phyloP scores from a whole-genome alignment of 2,329 filamentous ascomycete species.

The Aspergillus quadrilineatus region DNA sequence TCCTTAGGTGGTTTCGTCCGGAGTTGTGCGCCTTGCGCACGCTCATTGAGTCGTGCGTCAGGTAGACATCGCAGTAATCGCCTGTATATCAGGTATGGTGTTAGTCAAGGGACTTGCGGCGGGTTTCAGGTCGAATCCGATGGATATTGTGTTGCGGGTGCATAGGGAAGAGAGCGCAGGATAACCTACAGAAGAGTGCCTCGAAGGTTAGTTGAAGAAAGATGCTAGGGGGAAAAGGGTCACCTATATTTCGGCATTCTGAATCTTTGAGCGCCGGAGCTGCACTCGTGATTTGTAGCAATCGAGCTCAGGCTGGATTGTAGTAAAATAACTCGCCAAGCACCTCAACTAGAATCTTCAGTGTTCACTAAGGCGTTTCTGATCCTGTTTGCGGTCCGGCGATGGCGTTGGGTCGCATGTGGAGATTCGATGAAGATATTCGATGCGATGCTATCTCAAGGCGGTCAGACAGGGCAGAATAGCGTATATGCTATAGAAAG shows the following conservation, averaged over 20 bases:
- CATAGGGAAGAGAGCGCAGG: neutral
- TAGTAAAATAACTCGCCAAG: neutral
- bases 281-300: constrained; percentile 9
- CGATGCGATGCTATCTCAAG: constrained; percentile 3
- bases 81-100: constrained; percentile 41
- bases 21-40: constrained; percentile 98
- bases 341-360: neutral
- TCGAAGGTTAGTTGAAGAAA: constrained; percentile 36
- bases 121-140: neutral
- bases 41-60: constrained; percentile 99
- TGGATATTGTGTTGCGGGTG: neutral
- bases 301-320: constrained; percentile 17
- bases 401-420: neutral
- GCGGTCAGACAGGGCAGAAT: constrained; percentile 12
- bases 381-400: neutral
- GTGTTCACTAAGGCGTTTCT: neutral
- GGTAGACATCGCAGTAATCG: constrained; percentile 99
- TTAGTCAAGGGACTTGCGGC: constrained; percentile 7
- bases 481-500: neutral
- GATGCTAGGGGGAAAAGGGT: constrained; percentile 3
- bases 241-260: constrained; percentile 87
- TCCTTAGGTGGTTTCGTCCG: constrained; percentile 93
- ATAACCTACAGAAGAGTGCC: constrained; percentile 68
- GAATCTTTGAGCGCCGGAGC: constrained; percentile 24
- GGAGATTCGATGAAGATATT: constrained; percentile 10